Conservation (phyloP, 148 eudicot genomes). For the Amaranthus cruentus region DNA sequence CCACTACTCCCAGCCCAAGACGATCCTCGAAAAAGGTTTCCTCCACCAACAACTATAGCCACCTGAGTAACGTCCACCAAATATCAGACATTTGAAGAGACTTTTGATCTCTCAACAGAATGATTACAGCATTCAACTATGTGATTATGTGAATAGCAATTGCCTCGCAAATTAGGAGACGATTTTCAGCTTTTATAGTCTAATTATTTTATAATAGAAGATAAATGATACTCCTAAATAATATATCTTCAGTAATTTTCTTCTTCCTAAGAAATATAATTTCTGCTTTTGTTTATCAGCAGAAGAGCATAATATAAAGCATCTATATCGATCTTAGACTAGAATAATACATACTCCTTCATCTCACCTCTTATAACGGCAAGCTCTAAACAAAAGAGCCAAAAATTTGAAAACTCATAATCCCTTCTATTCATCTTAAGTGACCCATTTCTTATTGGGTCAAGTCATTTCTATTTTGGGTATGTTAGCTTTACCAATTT, state of each 20-base stretch:
- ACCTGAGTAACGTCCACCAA: constrained; percentile 44
- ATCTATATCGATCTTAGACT: background rate
- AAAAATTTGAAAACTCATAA: no score
- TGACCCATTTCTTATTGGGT: no score
- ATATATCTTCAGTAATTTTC: background rate
- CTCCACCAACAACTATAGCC: constrained; percentile 92
- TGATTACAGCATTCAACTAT: background rate
- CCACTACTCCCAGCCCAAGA: constrained; percentile 90
- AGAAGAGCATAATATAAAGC: background rate
- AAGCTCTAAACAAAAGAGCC: no score
- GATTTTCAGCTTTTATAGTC: background rate
- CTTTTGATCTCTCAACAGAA: background rate
- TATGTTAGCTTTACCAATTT: no score
- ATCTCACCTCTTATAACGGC: no score
- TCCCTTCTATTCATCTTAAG: no score
- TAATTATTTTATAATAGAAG: constrained; percentile 1
- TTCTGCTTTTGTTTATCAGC: background rate
- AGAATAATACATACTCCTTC: background rate
- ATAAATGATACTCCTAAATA: background rate
- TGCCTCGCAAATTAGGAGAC: background rate
- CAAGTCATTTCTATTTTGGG: no score
- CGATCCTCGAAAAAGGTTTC: constrained; percentile 88
- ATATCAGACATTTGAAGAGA: background rate
- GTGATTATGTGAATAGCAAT: background rate
- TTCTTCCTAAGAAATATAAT: background rate